phyloP scores from a whole-genome alignment of 192 early-diverging fungal genomes.

The Pecoramyces ruminantium region DNA sequence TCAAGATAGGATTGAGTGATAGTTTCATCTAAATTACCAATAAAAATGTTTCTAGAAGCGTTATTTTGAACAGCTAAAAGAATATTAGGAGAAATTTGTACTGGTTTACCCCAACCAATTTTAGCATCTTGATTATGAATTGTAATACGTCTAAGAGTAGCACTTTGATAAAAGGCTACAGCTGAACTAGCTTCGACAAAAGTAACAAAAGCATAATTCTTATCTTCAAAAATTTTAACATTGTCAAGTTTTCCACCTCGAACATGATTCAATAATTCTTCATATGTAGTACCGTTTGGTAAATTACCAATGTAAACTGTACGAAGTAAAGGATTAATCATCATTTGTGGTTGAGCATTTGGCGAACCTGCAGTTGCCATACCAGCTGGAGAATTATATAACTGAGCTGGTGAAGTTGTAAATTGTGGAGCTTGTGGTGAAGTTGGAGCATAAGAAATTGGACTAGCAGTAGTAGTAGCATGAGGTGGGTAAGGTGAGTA shows the following conservation, averaged over 20 bases:
- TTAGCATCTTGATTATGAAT: conserved; percentile 43
- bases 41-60: conserved; percentile 69
- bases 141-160: conserved; percentile 20
- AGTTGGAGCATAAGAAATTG: background rate
- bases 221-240: conserved; percentile 52
- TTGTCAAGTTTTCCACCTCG: conserved; percentile 50
- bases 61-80: conserved; percentile 44
- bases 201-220: conserved; percentile 64
- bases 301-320: conserved; percentile 76
- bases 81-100: conserved; percentile 22
- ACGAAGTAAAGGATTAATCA: conserved; percentile 13
- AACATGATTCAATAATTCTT: conserved; percentile 54
- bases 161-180: conserved; percentile 34
- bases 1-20: conserved; percentile 16
- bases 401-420: background rate
- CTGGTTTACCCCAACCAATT: conserved; percentile 61
- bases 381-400: background rate
- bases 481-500: background rate
- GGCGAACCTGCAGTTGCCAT: background rate
- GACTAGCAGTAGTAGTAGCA: background rate
- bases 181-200: conserved; percentile 57
- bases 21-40: conserved; percentile 51
- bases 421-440: background rate
- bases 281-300: conserved; percentile 28
- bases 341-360: background rate